Base-by-base conservation (phyloP, 2,329 filamentous ascomycete genomes). In the Hymenoscyphus repandus region DNA sequence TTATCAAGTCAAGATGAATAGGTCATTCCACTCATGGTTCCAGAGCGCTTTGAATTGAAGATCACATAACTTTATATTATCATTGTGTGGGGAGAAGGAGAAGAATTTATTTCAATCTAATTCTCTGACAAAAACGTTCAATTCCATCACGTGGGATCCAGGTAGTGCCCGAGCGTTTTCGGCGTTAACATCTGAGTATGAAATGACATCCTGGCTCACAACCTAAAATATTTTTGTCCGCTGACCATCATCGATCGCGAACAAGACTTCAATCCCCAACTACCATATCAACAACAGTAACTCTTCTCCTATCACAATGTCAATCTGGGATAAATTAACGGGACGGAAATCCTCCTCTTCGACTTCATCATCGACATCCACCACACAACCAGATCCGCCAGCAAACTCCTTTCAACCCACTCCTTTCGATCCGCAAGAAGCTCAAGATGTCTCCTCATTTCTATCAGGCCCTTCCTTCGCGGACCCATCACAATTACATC, bases 401-500 rank as follows among this genome's bases (percentile, higher is more conserved):
- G 44, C 69, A 74, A 64, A 69, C 76, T 66, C 64, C 72, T 56
- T 69, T 73, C 68, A 72, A 67, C 72, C 79, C 57, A 67, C 77
- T 54, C 72, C 77, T 59, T 91, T 89, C 71, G 84, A 91, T 69
- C 82, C 88, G 38, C 77, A 81, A 60, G 78, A 83, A 63, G 82
- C 83, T 48, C 84, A 87, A 70, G 90, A 92, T 71, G 87, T 93
- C 63, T 86, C 89, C 64, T 86, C 88, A 50, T 96, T 99, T 72
- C 82, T 97, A 53, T 84, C 82, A 65, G 80, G 76, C 63, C 83
- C 86, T 52, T 72, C 84, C 50, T 85, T 93, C 62, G 82, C 90
- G 69, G 93, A 99, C 71, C 89, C 92, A 9, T 83, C 90, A 57
- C 80, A 87, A 69, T 78, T 99, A 63, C 93, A 99, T 70, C 93